Evolutionary conservation across 208 protist genomes (phyloP).

Genomic region (Leishmania turanica): DNA sequence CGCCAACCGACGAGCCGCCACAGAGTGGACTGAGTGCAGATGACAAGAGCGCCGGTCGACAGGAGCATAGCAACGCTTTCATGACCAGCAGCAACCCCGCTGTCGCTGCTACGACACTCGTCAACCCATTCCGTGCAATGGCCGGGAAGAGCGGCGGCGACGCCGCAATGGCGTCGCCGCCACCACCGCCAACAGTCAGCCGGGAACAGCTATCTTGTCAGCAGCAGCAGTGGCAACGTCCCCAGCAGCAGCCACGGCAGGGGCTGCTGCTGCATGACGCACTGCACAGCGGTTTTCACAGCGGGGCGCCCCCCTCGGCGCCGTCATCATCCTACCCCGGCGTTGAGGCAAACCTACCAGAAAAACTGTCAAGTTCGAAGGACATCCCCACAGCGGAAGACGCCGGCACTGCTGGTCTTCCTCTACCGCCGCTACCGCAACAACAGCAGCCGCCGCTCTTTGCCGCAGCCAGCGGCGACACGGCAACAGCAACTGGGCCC

Average conservation of each 20-base stretch:
- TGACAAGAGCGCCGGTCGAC: not conserved
- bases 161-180: not conserved
- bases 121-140: not conserved
- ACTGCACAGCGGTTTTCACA: not conserved
- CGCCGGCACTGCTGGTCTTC: not conserved
- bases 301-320: not conserved
- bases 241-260: not conserved
- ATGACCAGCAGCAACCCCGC: not conserved
- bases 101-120: not conserved
- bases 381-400: not conserved
- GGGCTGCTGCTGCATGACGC: not conserved
- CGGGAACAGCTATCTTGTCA: not conserved
- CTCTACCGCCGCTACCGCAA: not conserved
- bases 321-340: not conserved
- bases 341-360: not conserved
- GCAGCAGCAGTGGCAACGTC: constrained; percentile 8
- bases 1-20: not conserved
- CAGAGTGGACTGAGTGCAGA: not conserved
- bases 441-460: not conserved
- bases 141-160: not conserved
- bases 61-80: not conserved
- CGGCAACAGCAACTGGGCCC: not conserved
- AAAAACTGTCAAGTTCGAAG: not conserved
- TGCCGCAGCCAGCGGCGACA: not conserved
- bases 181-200: not conserved